Evolutionary conservation across 208 protist species (phyloP).

Genomic region (Angomonas ambiguus): DNA sequence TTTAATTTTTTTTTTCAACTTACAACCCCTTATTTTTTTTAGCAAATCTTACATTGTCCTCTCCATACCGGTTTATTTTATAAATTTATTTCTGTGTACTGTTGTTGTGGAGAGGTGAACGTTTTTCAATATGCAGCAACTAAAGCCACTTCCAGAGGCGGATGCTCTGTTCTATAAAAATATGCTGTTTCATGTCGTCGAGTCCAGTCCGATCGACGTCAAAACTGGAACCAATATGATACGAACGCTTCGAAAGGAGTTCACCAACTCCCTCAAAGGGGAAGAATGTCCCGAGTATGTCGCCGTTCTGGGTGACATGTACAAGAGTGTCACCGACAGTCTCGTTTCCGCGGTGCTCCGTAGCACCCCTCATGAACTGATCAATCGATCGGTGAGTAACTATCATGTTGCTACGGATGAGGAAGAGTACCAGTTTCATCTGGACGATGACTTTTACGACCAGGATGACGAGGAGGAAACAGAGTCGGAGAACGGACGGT

Average conservation of each 20-base stretch:
- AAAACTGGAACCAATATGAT: slow-evolving; percentile 71
- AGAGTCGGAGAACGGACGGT: slow-evolving; percentile 22
- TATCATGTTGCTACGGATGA: slow-evolving; percentile 78
- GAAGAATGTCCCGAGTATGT: slow-evolving; percentile 63
- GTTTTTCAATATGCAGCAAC: not conserved
- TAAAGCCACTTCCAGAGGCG: not conserved
- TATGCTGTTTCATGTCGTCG: slow-evolving; percentile 66
- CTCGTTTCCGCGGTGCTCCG: slow-evolving; percentile 76
- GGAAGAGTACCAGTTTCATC: slow-evolving; percentile 75
- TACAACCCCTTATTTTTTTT: too few species aligned
- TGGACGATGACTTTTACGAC: slow-evolving; percentile 66
- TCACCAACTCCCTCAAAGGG: slow-evolving; percentile 57
- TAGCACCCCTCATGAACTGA: slow-evolving; percentile 72
- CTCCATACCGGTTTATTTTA: slow-evolving; percentile 20
- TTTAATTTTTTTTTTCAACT: slow-evolving; percentile 6
- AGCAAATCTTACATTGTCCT: too few species aligned
- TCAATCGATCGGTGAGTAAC: slow-evolving; percentile 65
- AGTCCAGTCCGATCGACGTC: slow-evolving; percentile 61
- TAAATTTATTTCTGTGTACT: not conserved
- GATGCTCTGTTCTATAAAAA: slow-evolving; percentile 52
- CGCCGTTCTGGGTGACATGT: slow-evolving; percentile 57
- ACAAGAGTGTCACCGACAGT: slow-evolving; percentile 81
- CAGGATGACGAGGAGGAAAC: slow-evolving; percentile 64
- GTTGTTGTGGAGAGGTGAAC: too few species aligned
- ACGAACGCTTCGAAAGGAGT: slow-evolving; percentile 63